Conservation (phyloP, 2,329 filamentous ascomycete species). For the Myriosclerotinia curreyana region DNA sequence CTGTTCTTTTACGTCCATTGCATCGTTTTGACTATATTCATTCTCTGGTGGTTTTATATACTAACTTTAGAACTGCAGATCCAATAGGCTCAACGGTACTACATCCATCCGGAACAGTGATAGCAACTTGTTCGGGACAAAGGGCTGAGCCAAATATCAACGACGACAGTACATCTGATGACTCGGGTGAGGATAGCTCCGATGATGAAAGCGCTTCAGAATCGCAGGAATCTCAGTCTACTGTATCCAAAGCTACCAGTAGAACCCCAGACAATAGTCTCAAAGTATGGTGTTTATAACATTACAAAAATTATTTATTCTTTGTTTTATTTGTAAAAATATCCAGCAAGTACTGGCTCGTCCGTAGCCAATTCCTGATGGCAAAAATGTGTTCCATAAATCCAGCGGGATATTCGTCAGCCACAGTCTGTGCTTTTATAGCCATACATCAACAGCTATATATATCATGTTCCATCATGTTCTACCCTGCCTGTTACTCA, state of each 20-base stretch:
- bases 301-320: constrained; percentile 5
- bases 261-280: constrained; percentile 44
- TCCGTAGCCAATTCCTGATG: not conserved
- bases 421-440: not conserved
- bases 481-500: no score
- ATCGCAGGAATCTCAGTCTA: constrained; percentile 3
- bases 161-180: constrained; percentile 22
- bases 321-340: not conserved
- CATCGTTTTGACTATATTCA: not conserved
- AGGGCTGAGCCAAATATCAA: constrained; percentile 25
- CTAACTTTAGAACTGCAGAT: constrained; percentile 28
- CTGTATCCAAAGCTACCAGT: not conserved
- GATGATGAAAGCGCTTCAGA: constrained; percentile 12
- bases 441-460: not conserved
- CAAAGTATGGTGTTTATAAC: constrained; percentile 47
- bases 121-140: constrained; percentile 40
- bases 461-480: not conserved
- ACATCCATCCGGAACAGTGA: constrained; percentile 38
- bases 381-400: not conserved
- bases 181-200: constrained; percentile 21
- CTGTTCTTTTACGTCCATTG: not conserved
- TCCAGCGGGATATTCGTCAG: not conserved
- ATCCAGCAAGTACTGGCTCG: not conserved
- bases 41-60: not conserved
- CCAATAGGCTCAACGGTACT: constrained; percentile 36